Base-by-base conservation (phyloP, 2,329 filamentous ascomycete species). In the Sporothrix pallida region DNA sequence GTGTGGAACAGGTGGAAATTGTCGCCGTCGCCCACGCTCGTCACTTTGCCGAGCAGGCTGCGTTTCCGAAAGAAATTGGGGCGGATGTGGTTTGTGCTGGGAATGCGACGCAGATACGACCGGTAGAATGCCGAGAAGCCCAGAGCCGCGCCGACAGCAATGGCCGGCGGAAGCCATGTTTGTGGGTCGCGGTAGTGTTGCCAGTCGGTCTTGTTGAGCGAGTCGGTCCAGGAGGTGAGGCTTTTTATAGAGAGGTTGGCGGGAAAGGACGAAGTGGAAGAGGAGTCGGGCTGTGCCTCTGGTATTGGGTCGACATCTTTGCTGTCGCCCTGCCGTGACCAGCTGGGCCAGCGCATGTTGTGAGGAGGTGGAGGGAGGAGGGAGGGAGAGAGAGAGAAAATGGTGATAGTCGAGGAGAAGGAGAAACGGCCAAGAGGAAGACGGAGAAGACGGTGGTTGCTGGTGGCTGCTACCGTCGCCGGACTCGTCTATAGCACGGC, bases 1-100 rank as follows among this genome's bases (percentile, higher is more conserved):
- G 94, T 98, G 81, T 99, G 96, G 81, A 92, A 99, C 67, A 99
- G 82, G 78, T 96, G 92, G 81, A 99, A 98, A 80, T 95, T 95
- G 82, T 99, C 96, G 3, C 94, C 97, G 86, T 99, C 96, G 58
- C 97, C 96, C 31, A 99, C 96, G 78, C 93, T 94, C 13, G 95
- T 98, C 58, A 98, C 96, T 75, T 88, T 88, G 15, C 96, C 96
- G 78, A 95, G 92, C 58, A 99, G 80, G 77, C 89, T 95, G 78
- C 93, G 88, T 75, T 86, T 90, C 63, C 93, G 89, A 80, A 95
- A 95, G 80, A 91, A 92, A 12, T 86, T 84, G 1, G 93, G 92
- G 67, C 90, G 89, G 77, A 99, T 92, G 80, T 94, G 88, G 31
- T 88, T 86, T 50, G 93, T 89, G 73, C 90, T 91, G 3, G 94